These are phyloP conservation scores for Samsoniella hepiali DNA, from an alignment of 2,329 filamentous ascomycete genomes.

Conservation along the genomic window DNA sequence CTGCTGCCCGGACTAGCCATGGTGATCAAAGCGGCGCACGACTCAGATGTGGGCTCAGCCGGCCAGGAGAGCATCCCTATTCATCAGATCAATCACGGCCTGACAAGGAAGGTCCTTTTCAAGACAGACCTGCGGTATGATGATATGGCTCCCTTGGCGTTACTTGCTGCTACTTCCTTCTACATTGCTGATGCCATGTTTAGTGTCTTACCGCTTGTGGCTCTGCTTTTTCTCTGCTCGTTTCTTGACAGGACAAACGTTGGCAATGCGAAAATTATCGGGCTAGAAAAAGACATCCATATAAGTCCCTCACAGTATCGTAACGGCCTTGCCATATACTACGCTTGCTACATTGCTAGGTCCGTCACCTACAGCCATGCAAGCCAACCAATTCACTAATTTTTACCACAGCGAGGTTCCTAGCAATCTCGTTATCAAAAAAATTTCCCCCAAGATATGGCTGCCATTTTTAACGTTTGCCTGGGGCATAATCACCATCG, in stretches of 20 bases:
- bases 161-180: not conserved
- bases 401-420: conserved; percentile 52
- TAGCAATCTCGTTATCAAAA: conserved; percentile 62
- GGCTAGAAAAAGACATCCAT: conserved; percentile 54
- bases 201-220: conserved; percentile 61
- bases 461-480: conserved; percentile 52
- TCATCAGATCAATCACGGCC: conserved; percentile 10
- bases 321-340: conserved; percentile 61
- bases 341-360: conserved; percentile 61
- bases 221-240: conserved; percentile 63
- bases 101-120: conserved; percentile 28
- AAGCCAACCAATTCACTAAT: not conserved
- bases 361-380: not conserved
- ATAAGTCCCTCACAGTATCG: conserved; percentile 63
- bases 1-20: conserved; percentile 9
- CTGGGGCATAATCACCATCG: conserved; percentile 59
- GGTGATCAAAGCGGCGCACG: conserved; percentile 23
- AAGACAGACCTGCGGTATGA: conserved; percentile 30
- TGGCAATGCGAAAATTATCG: conserved; percentile 65
- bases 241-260: conserved; percentile 69
- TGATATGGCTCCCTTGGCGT: too few species aligned
- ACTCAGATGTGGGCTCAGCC: conserved; percentile 22
- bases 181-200: not conserved
- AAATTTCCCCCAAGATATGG: conserved; percentile 58
- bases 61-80: conserved; percentile 12